Conservation (phyloP, 164 flowering plant genomes). For the Litsea cubeba region DNA sequence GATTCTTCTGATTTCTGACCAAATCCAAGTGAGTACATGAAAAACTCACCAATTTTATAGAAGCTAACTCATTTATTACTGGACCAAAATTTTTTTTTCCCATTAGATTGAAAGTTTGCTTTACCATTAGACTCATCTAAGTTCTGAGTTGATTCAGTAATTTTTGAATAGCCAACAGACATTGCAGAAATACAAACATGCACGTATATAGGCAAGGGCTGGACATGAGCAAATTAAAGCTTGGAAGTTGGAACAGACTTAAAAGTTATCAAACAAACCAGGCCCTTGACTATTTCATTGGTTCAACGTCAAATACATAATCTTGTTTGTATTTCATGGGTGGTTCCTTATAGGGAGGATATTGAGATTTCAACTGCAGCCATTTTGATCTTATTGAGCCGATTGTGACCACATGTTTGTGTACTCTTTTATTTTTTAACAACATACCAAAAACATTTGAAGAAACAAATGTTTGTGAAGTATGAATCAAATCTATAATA, state of each 20-base stretch:
- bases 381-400: too few species aligned
- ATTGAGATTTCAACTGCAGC: too few species aligned
- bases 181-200: background rate
- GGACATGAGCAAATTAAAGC: background rate
- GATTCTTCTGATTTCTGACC: background rate
- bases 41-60: background rate
- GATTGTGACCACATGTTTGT: too few species aligned
- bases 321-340: too few species aligned
- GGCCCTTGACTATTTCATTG: background rate
- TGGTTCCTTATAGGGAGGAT: too few species aligned
- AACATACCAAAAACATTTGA: background rate
- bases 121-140: background rate
- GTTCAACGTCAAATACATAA: background rate
- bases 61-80: background rate
- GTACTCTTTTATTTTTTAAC: too few species aligned
- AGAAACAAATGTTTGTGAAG: background rate
- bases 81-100: background rate
- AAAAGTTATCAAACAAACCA: background rate
- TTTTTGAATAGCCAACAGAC: background rate
- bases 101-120: background rate
- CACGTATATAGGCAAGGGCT: background rate
- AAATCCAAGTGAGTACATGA: background rate
- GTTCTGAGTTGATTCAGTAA: background rate
- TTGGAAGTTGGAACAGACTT: background rate
- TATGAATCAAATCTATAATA: background rate